These are phyloP conservation scores for Candida xiaguanensis DNA, from an alignment of 805 yeast species.

Conservation along the genomic window DNA sequence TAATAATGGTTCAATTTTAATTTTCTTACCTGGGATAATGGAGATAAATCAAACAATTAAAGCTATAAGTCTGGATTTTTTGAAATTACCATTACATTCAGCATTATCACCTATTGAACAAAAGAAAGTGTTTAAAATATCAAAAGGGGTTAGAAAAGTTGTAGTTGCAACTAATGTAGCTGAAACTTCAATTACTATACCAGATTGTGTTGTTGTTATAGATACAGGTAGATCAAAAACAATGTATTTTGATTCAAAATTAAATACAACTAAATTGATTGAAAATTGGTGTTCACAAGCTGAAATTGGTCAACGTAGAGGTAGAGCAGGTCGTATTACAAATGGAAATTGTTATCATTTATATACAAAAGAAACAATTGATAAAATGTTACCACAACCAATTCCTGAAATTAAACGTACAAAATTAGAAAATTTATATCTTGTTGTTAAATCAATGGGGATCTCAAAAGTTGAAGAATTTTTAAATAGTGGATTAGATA, in stretches of 20 bases:
- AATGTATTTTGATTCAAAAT: conserved; percentile 62
- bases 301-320: conserved; percentile 86
- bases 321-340: conserved; percentile 96
- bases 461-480: conserved; percentile 67
- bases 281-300: conserved; percentile 91
- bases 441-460: conserved; percentile 88
- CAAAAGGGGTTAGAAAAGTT: conserved; percentile 60
- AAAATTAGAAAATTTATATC: conserved; percentile 75
- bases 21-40: conserved; percentile 87
- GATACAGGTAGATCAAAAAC: conserved; percentile 86
- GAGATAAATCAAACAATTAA: conserved; percentile 71
- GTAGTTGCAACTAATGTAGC: conserved; percentile 93
- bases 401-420: conserved; percentile 87
- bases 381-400: conserved; percentile 65
- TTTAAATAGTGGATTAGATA: conserved; percentile 72
- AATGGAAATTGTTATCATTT: conserved; percentile 79
- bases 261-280: conserved; percentile 65
- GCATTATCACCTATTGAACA: conserved; percentile 83
- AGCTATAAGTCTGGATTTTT: conserved; percentile 21
- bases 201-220: conserved; percentile 89
- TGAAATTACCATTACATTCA: conserved; percentile 89
- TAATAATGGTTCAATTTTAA: conserved; percentile 68
- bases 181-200: conserved; percentile 94
- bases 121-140: conserved; percentile 60
- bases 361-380: conserved; percentile 58